Evolutionary conservation across 495 filamentous ascomycete genomes (phyloP), one percentile per base, ranked within the genome.

Genomic region (Glarea lozoyensis): DNA sequence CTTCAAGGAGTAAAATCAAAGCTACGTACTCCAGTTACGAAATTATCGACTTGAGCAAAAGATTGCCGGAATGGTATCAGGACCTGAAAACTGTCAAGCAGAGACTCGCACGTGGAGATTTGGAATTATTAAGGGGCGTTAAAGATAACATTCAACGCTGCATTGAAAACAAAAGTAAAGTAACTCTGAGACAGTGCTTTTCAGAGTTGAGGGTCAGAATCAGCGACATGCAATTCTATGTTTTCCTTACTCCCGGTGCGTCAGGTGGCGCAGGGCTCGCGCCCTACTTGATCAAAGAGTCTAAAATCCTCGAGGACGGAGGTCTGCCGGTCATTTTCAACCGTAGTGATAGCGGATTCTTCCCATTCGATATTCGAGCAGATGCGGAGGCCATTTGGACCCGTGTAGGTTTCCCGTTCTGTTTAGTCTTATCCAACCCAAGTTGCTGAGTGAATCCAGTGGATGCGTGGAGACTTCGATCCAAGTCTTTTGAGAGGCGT

Each of bases 401-500:
- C 2, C 35, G 50, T 4, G n/a, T n/a, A n/a, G n/a, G n/a, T n/a
- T n/a, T n/a, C n/a, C n/a, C n/a, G n/a, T n/a, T n/a, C n/a, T n/a
- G n/a, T n/a, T n/a, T n/a, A n/a, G n/a, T n/a, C n/a, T n/a, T n/a
- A n/a, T n/a, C n/a, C n/a, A n/a, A n/a, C n/a, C n/a, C n/a, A n/a
- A n/a, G n/a, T n/a, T n/a, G n/a, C n/a, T n/a, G n/a, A n/a, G n/a
- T n/a, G n/a, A n/a, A n/a, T n/a, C n/a, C n/a, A n/a, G n/a, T 77
- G 71, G 70, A 50, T 42, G 21, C 23, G 33, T 4, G 43, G 54
- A 15, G 54, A 65, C 30, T 65, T 69, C 19, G 61, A 68, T 37
- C 62, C 61, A 0, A 53, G 72, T 24, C 49, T 75, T 1, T 50
- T 77, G 2, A 64, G 68, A 3, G 76, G 75, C 2, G 72, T 78